Conservation (phyloP, 768 basidiomycete genomes). For the Symmetrospora coprosmae region DNA sequence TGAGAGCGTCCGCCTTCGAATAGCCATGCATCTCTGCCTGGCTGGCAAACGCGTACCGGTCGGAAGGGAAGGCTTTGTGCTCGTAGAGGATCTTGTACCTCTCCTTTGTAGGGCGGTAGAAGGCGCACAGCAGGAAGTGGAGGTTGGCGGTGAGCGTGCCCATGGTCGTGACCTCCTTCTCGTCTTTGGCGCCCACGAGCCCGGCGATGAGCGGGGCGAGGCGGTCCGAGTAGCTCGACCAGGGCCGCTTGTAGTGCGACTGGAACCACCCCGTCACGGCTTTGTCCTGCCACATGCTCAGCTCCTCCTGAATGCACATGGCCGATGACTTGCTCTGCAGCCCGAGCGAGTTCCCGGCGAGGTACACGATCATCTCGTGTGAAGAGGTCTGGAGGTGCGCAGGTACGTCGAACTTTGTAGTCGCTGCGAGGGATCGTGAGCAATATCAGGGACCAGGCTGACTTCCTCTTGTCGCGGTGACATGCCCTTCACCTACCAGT, state of each 20-base stretch:
- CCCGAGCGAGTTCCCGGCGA: slow-evolving; percentile 92
- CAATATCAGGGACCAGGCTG: too few species aligned
- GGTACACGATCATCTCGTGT: slow-evolving; percentile 47
- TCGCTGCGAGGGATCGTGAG: too few species aligned
- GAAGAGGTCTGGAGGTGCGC: too few species aligned
- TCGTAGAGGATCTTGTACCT: slow-evolving; percentile 93
- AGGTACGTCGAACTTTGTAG: too few species aligned
- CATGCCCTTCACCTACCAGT: too few species aligned
- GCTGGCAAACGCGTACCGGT: slow-evolving; percentile 97
- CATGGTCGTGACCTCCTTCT: slow-evolving; percentile 88
- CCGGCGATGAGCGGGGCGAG: slow-evolving; percentile 1
- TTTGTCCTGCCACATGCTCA: slow-evolving; percentile 61
- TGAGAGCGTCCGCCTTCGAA: slow-evolving; percentile 55
- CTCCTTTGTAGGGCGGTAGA: slow-evolving; percentile 72
- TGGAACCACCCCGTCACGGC: slow-evolving; percentile 7
- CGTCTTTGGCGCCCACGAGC: slow-evolving; percentile 52
- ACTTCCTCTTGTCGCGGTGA: too few species aligned
- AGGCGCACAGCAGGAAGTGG: slow-evolving; percentile 48
- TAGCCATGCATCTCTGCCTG: slow-evolving; percentile 68
- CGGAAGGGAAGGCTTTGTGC: slow-evolving; percentile 84
- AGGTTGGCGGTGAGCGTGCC: slow-evolving; percentile 87
- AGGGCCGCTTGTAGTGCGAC: not conserved
- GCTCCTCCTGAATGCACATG: slow-evolving; percentile 61
- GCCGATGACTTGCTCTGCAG: slow-evolving; percentile 60
- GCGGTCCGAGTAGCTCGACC: slow-evolving; percentile 1